phyloP scores from a whole-genome alignment of 345 rosid genomes.

The Raphanus sativus region DNA sequence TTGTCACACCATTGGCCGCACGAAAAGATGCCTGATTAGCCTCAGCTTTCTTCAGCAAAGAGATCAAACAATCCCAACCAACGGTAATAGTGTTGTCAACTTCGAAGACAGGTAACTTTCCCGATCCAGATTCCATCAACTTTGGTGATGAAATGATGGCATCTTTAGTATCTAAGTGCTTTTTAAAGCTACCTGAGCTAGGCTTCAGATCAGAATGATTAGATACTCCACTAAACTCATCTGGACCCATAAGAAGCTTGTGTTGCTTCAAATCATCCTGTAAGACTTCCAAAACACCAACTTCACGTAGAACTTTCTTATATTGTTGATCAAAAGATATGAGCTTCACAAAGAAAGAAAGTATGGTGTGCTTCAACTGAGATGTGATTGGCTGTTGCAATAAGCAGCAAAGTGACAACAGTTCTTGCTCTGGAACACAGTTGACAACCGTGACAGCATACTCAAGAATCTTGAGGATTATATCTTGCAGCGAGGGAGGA shows the following conservation, averaged over 20 bases:
- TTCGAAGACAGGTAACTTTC: conserved; percentile 81
- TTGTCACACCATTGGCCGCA: conserved; percentile 77
- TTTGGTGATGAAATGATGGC: conserved; percentile 87
- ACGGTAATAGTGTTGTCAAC: conserved; percentile 70
- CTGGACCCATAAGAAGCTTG: conserved; percentile 79
- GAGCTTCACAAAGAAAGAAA: conserved; percentile 92
- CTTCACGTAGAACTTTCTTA: conserved; percentile 96
- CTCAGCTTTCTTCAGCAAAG: conserved; percentile 94
- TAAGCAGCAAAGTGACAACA: conserved; percentile 95
- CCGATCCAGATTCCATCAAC: conserved; percentile 82
- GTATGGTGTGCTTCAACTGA: conserved; percentile 85
- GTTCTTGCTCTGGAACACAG: conserved; percentile 98
- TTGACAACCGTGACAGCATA: conserved; percentile 98
- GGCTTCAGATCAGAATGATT: conserved; percentile 63
- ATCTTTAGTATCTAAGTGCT: conserved; percentile 80
- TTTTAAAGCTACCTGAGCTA: conserved; percentile 78
- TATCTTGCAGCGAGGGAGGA: conserved; percentile 88
- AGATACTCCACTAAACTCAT: conserved; percentile 46
- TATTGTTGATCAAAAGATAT: conserved; percentile 97
- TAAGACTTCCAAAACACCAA: conserved; percentile 93
- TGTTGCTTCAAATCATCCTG: conserved; percentile 95
- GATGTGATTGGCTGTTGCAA: conserved; percentile 94
- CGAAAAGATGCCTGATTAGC: conserved; percentile 85
- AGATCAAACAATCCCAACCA: conserved; percentile 95
- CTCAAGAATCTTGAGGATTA: conserved; percentile 94